Evolutionary conservation across 176 grass and related monocot genomes (phyloP).

Genomic region (Aegilops bicornis): DNA sequence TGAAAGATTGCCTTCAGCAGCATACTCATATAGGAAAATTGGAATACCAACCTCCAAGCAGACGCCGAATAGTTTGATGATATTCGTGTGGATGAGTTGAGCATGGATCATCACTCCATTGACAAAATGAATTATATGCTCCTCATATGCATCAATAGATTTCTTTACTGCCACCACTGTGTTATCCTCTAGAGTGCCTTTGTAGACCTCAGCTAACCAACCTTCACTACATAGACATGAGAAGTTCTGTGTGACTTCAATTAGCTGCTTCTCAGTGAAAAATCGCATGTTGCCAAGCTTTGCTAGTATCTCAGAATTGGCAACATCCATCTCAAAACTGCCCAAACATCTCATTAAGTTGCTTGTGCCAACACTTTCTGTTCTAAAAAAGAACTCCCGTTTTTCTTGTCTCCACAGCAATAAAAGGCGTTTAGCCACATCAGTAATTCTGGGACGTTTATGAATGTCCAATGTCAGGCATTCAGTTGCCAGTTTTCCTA

Average conservation of each 20-base stretch:
- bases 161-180: constrained; percentile 13
- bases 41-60: neutral
- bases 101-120: neutral
- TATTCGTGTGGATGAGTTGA: neutral
- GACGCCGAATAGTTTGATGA: neutral
- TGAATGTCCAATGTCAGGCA: neutral
- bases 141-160: neutral
- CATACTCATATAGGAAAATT: neutral
- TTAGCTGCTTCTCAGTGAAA: constrained; percentile 4
- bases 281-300: too few species aligned
- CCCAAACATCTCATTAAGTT: neutral
- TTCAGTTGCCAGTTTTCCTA: neutral
- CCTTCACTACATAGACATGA: neutral
- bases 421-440: neutral
- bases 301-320: too few species aligned
- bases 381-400: neutral
- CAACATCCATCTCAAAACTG: too few species aligned
- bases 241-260: constrained; percentile 4
- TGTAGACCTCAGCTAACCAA: neutral
- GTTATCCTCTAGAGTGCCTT: constrained; percentile 21
- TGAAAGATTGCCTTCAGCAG: neutral
- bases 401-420: neutral
- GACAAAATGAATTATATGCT: neutral
- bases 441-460: constrained; percentile 21
- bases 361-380: neutral